These are phyloP conservation scores for Phytophthora sansomeana DNA, from an alignment of 352 stramenopile species.

Conservation along the genomic window DNA sequence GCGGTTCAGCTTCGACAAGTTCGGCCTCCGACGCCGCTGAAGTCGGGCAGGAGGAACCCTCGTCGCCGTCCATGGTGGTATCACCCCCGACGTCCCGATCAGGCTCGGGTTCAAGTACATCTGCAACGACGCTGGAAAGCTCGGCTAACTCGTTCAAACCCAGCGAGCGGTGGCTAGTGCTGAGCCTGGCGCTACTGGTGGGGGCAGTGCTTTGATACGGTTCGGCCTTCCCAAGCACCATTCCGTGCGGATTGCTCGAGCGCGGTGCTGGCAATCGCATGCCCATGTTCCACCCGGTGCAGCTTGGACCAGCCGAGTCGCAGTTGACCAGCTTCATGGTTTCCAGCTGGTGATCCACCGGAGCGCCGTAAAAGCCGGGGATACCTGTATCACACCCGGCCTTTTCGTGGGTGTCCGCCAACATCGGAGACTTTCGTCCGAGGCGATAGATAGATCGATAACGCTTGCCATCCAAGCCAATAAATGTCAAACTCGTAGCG, in stretches of 20 bases:
- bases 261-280: not conserved
- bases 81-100: conserved; percentile 16
- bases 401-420: conserved; percentile 8
- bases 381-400: too few species aligned
- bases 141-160: conserved; percentile 15
- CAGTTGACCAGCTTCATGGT: conserved; percentile 20
- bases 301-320: conserved; percentile 16
- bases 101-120: conserved; percentile 15
- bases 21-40: conserved; percentile 19
- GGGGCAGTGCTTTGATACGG: conserved; percentile 24
- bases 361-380: conserved; percentile 22
- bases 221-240: conserved; percentile 9
- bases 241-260: conserved; percentile 3
- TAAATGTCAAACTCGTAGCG: conserved; percentile 12
- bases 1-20: conserved; percentile 6
- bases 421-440: conserved; percentile 10
- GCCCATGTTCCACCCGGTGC: not conserved
- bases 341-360: conserved; percentile 26
- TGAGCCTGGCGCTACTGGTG: conserved; percentile 26
- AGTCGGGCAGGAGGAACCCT: conserved; percentile 22
- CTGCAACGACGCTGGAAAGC: conserved; percentile 24
- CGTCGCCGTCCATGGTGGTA: conserved; percentile 4
- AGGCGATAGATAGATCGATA: conserved; percentile 1
- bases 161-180: conserved; percentile 20
- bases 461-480: not conserved